Evolutionary conservation across 345 rosid species (phyloP).

Genomic region (Dovyalis caffra): DNA sequence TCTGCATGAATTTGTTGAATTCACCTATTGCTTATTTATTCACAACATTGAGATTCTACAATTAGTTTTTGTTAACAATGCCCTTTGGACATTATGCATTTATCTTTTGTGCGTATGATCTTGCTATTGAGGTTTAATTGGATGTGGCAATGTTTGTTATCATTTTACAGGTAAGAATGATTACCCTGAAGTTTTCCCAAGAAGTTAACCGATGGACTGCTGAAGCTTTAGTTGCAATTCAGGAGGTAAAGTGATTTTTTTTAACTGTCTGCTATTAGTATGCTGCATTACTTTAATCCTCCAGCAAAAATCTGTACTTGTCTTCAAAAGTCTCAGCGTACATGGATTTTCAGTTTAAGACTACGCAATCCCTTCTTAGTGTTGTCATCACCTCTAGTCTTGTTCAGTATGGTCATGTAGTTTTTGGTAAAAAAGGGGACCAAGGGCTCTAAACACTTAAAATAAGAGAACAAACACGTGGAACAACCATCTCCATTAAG

Average conservation of each 20-base stretch:
- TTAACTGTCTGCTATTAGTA: neutral
- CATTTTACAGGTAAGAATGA: conserved; percentile 54
- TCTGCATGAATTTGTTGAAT: neutral
- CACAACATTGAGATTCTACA: neutral
- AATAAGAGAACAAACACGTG: neutral
- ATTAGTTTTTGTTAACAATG: neutral
- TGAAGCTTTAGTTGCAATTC: conserved; percentile 80
- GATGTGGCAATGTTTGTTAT: conserved; percentile 11
- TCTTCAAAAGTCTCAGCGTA: neutral
- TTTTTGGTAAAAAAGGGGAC: neutral
- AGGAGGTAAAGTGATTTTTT: conserved; percentile 55
- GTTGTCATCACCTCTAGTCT: neutral
- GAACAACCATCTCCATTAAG: neutral
- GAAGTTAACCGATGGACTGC: conserved; percentile 65
- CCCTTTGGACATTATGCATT: neutral
- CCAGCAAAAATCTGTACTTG: neutral
- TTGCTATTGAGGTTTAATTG: conserved; percentile 1
- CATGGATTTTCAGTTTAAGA: neutral
- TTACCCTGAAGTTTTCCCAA: conserved; percentile 36
- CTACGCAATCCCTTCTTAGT: neutral
- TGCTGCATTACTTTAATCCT: neutral
- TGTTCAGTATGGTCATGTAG: neutral
- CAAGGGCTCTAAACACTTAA: neutral
- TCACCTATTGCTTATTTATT: neutral
- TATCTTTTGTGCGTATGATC: neutral